A percentile compares a stretch with the other conserved stretches of the same genome.
Conservation (phyloP, 305 asterid genomes). For the Fraxinus dipetala region DNA sequence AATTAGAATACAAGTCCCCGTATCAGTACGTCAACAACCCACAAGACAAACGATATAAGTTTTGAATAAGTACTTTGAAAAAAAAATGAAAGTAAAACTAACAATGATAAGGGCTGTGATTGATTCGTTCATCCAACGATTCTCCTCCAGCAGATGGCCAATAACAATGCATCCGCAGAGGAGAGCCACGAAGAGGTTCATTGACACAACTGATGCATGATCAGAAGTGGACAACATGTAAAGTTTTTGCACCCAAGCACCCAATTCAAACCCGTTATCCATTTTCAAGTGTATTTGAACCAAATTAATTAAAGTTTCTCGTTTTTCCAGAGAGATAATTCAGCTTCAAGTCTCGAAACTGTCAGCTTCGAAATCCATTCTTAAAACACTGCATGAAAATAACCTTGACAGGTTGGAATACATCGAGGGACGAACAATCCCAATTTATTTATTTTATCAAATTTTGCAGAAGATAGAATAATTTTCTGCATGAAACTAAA, state of each 20-base stretch:
- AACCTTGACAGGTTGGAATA: not conserved
- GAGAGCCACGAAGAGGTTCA: constrained; percentile 50
- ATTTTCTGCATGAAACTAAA: not conserved
- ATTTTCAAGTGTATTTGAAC: not conserved
- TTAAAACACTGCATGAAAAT: not conserved
- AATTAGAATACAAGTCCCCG: not conserved
- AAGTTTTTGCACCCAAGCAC: not conserved
- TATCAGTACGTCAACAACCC: not conserved
- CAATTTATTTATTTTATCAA: not conserved
- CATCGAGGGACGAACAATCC: not conserved
- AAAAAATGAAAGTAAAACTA: not conserved
- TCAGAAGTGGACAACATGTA: constrained; percentile 22
- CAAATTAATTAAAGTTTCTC: not conserved
- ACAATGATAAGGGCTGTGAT: constrained; percentile 35
- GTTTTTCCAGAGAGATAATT: not conserved
- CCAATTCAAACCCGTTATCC: constrained; percentile 15
- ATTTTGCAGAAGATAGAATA: not conserved
- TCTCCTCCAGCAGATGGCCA: constrained; percentile 55
- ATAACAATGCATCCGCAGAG: constrained; percentile 53
- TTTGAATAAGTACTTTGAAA: not conserved
- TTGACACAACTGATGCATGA: constrained; percentile 38
- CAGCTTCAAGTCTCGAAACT: not conserved
- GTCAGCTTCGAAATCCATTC: not conserved
- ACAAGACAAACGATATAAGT: not conserved
- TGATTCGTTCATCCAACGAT: constrained; percentile 64